Conservation (phyloP, 345 rosid species). For the Melastoma malabathricum region DNA sequence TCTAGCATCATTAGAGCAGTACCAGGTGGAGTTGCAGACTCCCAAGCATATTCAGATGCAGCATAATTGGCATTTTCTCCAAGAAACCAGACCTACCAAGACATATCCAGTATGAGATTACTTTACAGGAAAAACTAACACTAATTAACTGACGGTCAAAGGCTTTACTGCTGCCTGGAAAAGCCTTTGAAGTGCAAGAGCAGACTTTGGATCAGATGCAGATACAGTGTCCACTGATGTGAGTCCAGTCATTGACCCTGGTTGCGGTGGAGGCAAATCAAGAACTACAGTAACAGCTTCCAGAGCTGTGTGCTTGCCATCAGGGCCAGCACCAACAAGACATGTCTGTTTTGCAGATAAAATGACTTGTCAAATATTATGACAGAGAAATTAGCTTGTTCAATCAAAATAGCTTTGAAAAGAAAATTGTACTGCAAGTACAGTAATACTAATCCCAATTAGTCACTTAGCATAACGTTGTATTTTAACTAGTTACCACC, state of each 20-base stretch:
- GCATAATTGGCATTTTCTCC: slow-evolving; percentile 99
- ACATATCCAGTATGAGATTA: background rate
- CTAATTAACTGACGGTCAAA: slow-evolving; percentile 1
- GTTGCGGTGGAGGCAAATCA: slow-evolving; percentile 97
- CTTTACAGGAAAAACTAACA: background rate
- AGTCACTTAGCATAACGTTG: too few relatives aligned
- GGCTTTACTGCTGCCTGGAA: slow-evolving; percentile 97
- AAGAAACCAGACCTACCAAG: slow-evolving; percentile 91
- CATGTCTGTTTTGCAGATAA: slow-evolving; percentile 48
- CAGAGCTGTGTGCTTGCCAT: slow-evolving; percentile 92
- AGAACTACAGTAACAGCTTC: slow-evolving; percentile 99
- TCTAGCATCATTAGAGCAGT: slow-evolving; percentile 99
- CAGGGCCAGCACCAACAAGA: slow-evolving; percentile 99
- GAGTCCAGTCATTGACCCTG: slow-evolving; percentile 84
- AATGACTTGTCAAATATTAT: background rate
- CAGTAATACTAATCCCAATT: too few relatives aligned
- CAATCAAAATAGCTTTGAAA: too few relatives aligned
- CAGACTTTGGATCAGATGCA: slow-evolving; percentile 98
- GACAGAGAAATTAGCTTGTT: background rate
- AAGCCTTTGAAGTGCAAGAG: slow-evolving; percentile 85
- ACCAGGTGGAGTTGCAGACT: slow-evolving; percentile 99
- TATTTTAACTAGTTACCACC: too few relatives aligned
- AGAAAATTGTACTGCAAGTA: too few relatives aligned
- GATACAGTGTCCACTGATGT: slow-evolving; percentile 84
- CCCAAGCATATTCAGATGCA: slow-evolving; percentile 99